These are phyloP conservation scores for Pythium apleroticum DNA, from an alignment of 352 stramenopile genomes.

Conservation along the genomic window DNA sequence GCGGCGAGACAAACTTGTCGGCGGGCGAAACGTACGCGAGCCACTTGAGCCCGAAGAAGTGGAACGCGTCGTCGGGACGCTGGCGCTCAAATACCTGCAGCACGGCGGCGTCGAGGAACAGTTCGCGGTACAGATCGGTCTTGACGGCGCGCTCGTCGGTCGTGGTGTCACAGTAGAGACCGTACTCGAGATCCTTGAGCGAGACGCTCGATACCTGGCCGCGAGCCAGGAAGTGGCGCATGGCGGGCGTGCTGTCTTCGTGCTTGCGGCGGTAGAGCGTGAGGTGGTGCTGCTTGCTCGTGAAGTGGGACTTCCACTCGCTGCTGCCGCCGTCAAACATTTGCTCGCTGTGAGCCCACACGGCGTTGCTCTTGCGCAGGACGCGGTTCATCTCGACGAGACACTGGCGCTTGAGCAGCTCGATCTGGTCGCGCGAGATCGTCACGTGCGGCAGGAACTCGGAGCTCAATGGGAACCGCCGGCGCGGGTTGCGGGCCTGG, in stretches of 20 bases:
- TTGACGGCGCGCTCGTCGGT: constrained; percentile 59
- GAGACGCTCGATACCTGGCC: constrained; percentile 57
- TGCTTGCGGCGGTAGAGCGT: constrained; percentile 51
- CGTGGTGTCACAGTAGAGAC: constrained; percentile 69
- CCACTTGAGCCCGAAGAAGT: constrained; percentile 82
- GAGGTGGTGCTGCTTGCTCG: constrained; percentile 42
- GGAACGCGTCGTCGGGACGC: constrained; percentile 59
- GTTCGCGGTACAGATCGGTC: constrained; percentile 58
- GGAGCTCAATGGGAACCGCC: constrained; percentile 56
- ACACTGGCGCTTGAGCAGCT: constrained; percentile 48
- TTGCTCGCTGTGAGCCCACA: constrained; percentile 24
- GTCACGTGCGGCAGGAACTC: constrained; percentile 50
- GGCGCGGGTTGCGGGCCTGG: constrained; percentile 51
- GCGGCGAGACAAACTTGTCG: constrained; percentile 54
- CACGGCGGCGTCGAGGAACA: constrained; percentile 69
- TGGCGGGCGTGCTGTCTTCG: constrained; percentile 19
- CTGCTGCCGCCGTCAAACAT: constrained; percentile 58
- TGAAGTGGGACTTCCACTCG: constrained; percentile 58
- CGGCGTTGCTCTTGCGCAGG: constrained; percentile 37
- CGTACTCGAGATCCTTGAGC: constrained; percentile 67
- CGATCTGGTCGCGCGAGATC: constrained; percentile 37
- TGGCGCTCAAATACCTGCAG: constrained; percentile 62
- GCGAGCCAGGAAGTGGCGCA: constrained; percentile 46
- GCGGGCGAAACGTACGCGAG: constrained; percentile 45
- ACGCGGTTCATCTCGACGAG: constrained; percentile 44